Evolutionary conservation across 805 yeast species (phyloP).

Genomic region (Wickerhamiella slavikovae): DNA sequence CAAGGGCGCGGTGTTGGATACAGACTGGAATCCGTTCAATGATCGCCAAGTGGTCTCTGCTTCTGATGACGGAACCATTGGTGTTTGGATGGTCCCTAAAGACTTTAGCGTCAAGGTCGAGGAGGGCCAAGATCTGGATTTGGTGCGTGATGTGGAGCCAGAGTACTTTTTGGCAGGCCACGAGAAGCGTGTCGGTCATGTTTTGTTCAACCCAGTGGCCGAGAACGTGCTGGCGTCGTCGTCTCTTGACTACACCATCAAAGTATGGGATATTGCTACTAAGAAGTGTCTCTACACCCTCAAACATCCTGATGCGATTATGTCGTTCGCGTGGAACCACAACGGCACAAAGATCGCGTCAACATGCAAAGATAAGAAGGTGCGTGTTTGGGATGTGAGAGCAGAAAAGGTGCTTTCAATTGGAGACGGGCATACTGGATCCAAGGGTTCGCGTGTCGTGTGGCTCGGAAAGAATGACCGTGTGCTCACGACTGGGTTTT

Average conservation of each 20-base stretch:
- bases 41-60: slow-evolving; percentile 54
- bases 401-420: slow-evolving; percentile 54
- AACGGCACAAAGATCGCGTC: slow-evolving; percentile 78
- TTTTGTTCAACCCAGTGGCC: slow-evolving; percentile 77
- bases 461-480: slow-evolving; percentile 85
- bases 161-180: slow-evolving; percentile 61
- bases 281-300: slow-evolving; percentile 54
- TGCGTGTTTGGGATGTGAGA: slow-evolving; percentile 83
- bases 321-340: slow-evolving; percentile 81
- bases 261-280: slow-evolving; percentile 70
- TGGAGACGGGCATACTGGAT: slow-evolving; percentile 83
- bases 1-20: slow-evolving; percentile 84
- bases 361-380: slow-evolving; percentile 71
- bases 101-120: slow-evolving; percentile 46
- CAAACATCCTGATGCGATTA: slow-evolving; percentile 74
- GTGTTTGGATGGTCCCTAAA: slow-evolving; percentile 74
- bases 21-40: slow-evolving; percentile 87
- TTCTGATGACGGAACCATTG: slow-evolving; percentile 66
- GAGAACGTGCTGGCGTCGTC: slow-evolving; percentile 72
- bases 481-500: slow-evolving; percentile 84
- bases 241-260: slow-evolving; percentile 77
- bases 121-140: slow-evolving; percentile 24
- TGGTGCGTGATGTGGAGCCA: slow-evolving; percentile 52
- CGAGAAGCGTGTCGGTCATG: slow-evolving; percentile 81
- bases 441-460: slow-evolving; percentile 67